A percentile compares a stretch with the other conserved stretches of the same genome.
Conservation (phyloP, 2,329 filamentous ascomycete genomes). For the Exophiala sideris region DNA sequence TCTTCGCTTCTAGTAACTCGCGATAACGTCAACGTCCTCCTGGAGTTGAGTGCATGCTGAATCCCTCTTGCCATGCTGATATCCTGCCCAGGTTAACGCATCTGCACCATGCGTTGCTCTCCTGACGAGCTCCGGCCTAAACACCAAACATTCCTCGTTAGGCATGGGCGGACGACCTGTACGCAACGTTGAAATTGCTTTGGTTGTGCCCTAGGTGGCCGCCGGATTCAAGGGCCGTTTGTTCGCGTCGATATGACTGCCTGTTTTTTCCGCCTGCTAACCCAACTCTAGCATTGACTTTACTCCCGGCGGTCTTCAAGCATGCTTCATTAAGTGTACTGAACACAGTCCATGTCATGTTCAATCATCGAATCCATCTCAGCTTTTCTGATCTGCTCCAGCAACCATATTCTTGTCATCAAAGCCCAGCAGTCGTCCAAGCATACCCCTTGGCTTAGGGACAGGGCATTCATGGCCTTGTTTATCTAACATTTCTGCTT, state of each 20-base stretch:
- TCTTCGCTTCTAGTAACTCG: too few relatives aligned
- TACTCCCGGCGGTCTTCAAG: neutral
- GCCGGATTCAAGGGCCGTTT: too few relatives aligned
- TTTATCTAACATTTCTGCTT: slow-evolving; percentile 46
- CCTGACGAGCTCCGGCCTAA: too few relatives aligned
- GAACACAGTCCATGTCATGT: neutral
- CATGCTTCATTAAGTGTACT: neutral
- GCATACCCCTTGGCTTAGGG: slow-evolving; percentile 77
- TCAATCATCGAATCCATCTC: neutral
- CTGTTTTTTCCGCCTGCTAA: neutral
- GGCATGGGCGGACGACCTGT: too few relatives aligned
- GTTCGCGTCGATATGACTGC: neutral
- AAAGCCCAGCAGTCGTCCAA: slow-evolving; percentile 65
- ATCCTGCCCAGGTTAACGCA: too few relatives aligned
- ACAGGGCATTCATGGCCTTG: slow-evolving; percentile 82
- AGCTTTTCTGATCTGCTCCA: slow-evolving; percentile 8
- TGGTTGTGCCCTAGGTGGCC: too few relatives aligned
- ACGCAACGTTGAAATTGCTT: too few relatives aligned
- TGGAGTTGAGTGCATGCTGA: too few relatives aligned
- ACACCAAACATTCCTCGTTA: too few relatives aligned
- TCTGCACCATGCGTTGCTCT: too few relatives aligned
- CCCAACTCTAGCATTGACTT: neutral
- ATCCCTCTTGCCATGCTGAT: too few relatives aligned
- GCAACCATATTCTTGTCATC: slow-evolving; percentile 8
- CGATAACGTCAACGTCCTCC: too few relatives aligned